These are phyloP conservation scores for Boletus insuetus DNA, from an alignment of 768 basidiomycete species.

Conservation along the genomic window DNA sequence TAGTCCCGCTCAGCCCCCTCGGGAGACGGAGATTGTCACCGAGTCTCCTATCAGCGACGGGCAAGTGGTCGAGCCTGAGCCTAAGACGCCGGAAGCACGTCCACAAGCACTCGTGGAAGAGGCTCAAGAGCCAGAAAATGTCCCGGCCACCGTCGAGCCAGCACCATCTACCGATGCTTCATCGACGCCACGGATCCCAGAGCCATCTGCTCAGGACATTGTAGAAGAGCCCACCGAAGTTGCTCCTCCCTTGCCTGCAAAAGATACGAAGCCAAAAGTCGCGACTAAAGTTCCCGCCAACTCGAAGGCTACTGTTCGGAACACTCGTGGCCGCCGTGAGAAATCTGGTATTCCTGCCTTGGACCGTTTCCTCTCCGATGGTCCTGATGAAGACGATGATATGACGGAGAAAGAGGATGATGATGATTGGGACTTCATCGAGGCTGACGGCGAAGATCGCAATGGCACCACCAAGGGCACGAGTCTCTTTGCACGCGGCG, in stretches of 20 bases:
- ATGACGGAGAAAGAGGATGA: slow-evolving; percentile 53
- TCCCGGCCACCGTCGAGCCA: slow-evolving; percentile 12
- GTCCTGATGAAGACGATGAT: slow-evolving; percentile 42
- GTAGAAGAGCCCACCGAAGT: slow-evolving; percentile 16
- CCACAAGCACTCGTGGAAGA: slow-evolving; percentile 35
- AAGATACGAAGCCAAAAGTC: slow-evolving; percentile 31
- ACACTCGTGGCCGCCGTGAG: slow-evolving; percentile 56
- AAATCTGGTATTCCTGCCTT: slow-evolving; percentile 82
- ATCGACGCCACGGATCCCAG: slow-evolving; percentile 14
- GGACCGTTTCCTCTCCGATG: slow-evolving; percentile 67
- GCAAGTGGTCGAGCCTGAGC: slow-evolving; percentile 50
- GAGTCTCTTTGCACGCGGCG: slow-evolving; percentile 86
- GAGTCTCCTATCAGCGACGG: slow-evolving; percentile 36
- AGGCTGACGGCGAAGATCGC: slow-evolving; percentile 78
- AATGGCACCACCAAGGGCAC: slow-evolving; percentile 77
- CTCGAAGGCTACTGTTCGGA: slow-evolving; percentile 23
- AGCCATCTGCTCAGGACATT: slow-evolving; percentile 2
- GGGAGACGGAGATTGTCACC: slow-evolving; percentile 32
- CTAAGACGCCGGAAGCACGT: slow-evolving; percentile 76
- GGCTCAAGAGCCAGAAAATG: slow-evolving; percentile 15
- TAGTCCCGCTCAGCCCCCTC: slow-evolving; percentile 23
- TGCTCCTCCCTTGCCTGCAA: slow-evolving; percentile 31
- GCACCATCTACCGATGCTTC: slow-evolving; percentile 11
- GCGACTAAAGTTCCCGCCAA: slow-evolving; percentile 11
- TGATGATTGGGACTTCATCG: slow-evolving; percentile 91